phyloP scores from a whole-genome alignment of 164 flowering plant genomes.

The Berberis vulgaris region DNA sequence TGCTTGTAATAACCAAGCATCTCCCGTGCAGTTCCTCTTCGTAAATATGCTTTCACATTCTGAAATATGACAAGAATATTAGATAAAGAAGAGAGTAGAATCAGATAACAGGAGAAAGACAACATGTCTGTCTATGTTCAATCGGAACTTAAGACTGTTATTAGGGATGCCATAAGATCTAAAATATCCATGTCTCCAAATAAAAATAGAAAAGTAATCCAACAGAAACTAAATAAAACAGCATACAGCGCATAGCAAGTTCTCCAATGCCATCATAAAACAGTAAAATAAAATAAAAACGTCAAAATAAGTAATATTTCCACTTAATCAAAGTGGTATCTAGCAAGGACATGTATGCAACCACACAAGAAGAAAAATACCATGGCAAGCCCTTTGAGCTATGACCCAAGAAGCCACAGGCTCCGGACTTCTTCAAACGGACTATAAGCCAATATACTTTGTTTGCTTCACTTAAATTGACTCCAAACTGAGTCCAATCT shows the following conservation, averaged over 20 bases:
- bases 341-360: not conserved
- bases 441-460: no score
- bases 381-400: not conserved
- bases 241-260: not conserved
- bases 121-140: not conserved
- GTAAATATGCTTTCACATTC: constrained; percentile 91
- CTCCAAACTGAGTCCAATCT: no score
- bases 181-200: no score
- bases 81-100: not conserved
- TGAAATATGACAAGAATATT: constrained; percentile 10
- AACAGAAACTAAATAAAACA: no score
- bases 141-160: no score
- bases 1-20: constrained; percentile 89
- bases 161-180: no score
- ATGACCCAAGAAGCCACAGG: no score
- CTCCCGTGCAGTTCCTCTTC: constrained; percentile 94
- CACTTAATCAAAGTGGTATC: no score
- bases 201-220: no score
- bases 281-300: not conserved
- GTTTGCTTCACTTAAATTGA: no score
- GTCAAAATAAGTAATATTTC: not conserved
- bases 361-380: not conserved
- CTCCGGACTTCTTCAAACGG: no score
- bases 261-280: not conserved
- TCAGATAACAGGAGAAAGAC: not conserved